Conservation (phyloP, 73 alveolate species). For the Uronychia setigera region DNA sequence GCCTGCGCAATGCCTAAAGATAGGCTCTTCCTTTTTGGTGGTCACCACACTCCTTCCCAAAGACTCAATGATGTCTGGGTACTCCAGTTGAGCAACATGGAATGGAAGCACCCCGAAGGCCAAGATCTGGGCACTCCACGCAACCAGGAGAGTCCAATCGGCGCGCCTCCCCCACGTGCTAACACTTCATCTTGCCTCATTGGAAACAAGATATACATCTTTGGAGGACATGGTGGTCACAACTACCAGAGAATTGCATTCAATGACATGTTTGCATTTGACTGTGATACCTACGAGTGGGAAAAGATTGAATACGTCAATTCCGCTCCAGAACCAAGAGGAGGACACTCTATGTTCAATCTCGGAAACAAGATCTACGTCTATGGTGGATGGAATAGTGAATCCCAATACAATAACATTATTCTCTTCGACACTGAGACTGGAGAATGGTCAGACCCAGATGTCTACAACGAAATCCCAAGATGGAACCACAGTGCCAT, state of each 20-base stretch:
- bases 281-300: conserved; percentile 92
- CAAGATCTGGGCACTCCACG: conserved; percentile 80
- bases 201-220: conserved; percentile 91
- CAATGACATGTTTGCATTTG: conserved; percentile 94
- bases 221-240: conserved; percentile 99
- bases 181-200: conserved; percentile 88
- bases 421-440: conserved; percentile 86
- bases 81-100: conserved; percentile 54
- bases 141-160: conserved; percentile 75
- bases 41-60: conserved; percentile 69
- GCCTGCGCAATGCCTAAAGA: conserved; percentile 80
- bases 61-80: conserved; percentile 85
- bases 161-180: conserved; percentile 98
- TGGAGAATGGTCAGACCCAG: conserved; percentile 95
- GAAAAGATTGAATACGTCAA: conserved; percentile 80
- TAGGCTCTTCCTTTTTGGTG: conserved; percentile 86
- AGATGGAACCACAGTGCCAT: conserved; percentile 98
- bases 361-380: conserved; percentile 82
- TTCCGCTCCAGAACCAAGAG: conserved; percentile 96
- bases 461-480: conserved; percentile 94
- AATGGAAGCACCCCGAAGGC: conserved; percentile 81
- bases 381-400: conserved; percentile 98
- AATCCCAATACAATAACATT: conserved; percentile 85
- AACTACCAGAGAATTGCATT: conserved; percentile 94
- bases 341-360: conserved; percentile 94